Evolutionary conservation across 495 filamentous ascomycete genomes (phyloP).

Genomic region (Neurospora africana): DNA sequence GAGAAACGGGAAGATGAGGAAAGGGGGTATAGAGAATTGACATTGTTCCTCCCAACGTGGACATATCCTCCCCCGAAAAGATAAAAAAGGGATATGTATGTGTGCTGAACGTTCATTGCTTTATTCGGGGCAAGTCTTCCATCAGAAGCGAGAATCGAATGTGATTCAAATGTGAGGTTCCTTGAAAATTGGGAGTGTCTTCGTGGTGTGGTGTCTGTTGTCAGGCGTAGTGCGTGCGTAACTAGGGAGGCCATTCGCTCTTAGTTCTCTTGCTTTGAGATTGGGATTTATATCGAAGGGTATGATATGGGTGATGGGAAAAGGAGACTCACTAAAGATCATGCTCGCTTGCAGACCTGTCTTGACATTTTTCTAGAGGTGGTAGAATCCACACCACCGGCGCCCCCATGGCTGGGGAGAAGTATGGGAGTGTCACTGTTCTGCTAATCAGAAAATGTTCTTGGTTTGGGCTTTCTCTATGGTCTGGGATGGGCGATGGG

Average conservation of each 20-base stretch:
- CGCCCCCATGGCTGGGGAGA: neutral
- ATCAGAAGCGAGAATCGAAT: neutral
- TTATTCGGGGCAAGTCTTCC: neutral
- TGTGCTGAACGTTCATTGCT: too few relatives aligned
- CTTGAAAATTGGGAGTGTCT: too few relatives aligned
- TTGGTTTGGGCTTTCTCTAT: neutral
- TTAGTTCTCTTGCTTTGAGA: neutral
- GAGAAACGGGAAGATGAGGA: too few relatives aligned
- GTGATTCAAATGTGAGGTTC: neutral
- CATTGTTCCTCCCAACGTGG: too few relatives aligned
- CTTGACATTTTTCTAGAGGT: neutral
- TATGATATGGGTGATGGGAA: neutral
- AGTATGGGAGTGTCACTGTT: neutral
- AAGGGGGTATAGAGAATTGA: too few relatives aligned
- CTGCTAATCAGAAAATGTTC: neutral
- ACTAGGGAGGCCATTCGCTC: neutral
- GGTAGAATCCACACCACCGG: neutral
- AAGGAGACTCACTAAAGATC: neutral
- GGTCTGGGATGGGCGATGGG: neutral
- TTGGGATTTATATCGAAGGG: neutral
- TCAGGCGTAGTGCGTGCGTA: neutral
- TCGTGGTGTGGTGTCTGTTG: neutral
- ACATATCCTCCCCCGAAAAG: too few relatives aligned
- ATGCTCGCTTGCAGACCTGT: neutral
- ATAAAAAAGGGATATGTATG: too few relatives aligned